Conservation (phyloP, 805 yeast species). For the Metschnikowia gruessii region DNA sequence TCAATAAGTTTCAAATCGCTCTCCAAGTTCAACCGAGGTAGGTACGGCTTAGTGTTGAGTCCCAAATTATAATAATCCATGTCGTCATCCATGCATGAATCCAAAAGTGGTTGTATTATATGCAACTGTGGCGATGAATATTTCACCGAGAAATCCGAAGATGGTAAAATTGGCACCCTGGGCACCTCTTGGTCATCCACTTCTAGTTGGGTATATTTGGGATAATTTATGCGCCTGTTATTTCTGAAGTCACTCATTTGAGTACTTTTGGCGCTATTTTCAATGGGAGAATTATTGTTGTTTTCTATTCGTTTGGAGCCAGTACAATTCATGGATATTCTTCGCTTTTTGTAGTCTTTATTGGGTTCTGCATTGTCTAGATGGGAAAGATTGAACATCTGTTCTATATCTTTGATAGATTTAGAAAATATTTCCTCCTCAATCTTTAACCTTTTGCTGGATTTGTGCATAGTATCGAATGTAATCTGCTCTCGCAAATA, state of each 20-base stretch:
- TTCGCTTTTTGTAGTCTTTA: too few relatives aligned
- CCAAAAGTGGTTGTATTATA: slow-evolving; percentile 3
- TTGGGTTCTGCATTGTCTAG: slow-evolving; percentile 3
- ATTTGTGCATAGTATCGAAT: slow-evolving; percentile 11
- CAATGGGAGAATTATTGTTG: too few relatives aligned
- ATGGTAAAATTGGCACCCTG: too few relatives aligned
- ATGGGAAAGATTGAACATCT: slow-evolving; percentile 15
- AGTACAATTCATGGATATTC: too few relatives aligned
- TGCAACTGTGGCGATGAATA: background rate
- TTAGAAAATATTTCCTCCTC: slow-evolving; percentile 18
- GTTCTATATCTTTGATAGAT: slow-evolving; percentile 18
- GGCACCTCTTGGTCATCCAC: too few relatives aligned
- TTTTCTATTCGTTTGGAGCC: too few relatives aligned
- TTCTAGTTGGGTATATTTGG: too few relatives aligned
- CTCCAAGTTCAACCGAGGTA: slow-evolving; percentile 17
- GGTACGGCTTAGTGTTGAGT: slow-evolving; percentile 16
- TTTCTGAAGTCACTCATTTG: too few relatives aligned
- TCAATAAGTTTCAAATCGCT: slow-evolving; percentile 17
- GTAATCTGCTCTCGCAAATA: background rate
- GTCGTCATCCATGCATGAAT: slow-evolving; percentile 11
- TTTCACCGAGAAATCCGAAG: too few relatives aligned
- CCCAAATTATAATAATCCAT: slow-evolving; percentile 16
- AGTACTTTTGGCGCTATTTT: too few relatives aligned
- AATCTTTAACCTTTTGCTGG: slow-evolving; percentile 16
- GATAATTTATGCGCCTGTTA: too few relatives aligned